Percentiles rank a stretch among this genome's conserved stretches.
Evolutionary conservation across 192 early-diverging fungal species (phyloP).

Genomic region (Entophlyctis luteolus): DNA sequence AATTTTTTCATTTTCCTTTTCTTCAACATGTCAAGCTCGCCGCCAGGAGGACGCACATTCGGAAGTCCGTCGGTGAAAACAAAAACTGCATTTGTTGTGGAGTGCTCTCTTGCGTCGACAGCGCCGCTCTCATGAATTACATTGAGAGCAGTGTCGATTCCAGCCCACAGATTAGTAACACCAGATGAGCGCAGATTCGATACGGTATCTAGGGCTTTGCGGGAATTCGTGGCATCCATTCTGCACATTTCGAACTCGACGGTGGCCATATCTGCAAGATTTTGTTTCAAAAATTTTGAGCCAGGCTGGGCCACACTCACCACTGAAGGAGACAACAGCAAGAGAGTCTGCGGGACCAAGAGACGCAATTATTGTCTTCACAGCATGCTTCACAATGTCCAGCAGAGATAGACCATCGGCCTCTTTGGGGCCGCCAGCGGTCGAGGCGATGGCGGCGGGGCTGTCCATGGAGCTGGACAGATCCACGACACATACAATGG

Average conservation of each 20-base stretch:
- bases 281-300: not conserved
- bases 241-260: not conserved
- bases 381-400: constrained; percentile 38
- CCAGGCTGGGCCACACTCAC: constrained; percentile 15
- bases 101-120: not conserved
- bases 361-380: constrained; percentile 27
- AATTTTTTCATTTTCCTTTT: constrained; percentile 6
- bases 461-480: constrained; percentile 31
- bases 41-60: constrained; percentile 27
- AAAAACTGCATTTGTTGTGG: not conserved
- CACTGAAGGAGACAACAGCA: constrained; percentile 32
- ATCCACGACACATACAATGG: constrained; percentile 9
- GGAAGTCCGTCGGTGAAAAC: constrained; percentile 2
- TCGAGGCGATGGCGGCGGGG: not conserved
- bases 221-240: constrained; percentile 26
- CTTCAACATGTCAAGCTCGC: constrained; percentile 27
- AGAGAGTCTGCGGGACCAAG: constrained; percentile 22
- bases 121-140: not conserved
- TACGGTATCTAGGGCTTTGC: constrained; percentile 10
- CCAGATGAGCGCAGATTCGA: not conserved
- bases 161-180: not conserved
- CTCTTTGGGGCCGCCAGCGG: constrained; percentile 8
- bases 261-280: not conserved
- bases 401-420: constrained; percentile 26
- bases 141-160: constrained; percentile 13